Base-by-base conservation (phyloP, 2,329 filamentous ascomycete species). In the Knufia fluminis region DNA sequence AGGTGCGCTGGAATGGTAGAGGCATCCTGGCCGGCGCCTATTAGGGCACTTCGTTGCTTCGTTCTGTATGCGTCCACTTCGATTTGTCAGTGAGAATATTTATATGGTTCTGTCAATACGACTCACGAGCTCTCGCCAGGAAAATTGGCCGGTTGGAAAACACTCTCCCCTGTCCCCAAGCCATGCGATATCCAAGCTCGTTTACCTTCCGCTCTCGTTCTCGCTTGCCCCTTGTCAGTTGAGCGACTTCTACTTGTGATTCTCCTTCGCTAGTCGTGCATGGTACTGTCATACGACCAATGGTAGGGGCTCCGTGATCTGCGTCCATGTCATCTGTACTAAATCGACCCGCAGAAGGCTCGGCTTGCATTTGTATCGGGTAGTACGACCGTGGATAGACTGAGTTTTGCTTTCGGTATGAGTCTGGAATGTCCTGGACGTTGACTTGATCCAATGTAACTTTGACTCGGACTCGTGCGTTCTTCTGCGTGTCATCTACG, bases 391-490 rank as follows among this genome's bases (percentile, higher is more conserved):
- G 84, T 7, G 90, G 91, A 61, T 83, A 97, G 1, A 97, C 90
- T 8, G 86, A 88, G 60, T 91, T 91, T 49, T 79, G 81, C 69
- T 89, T 89, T 57, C 91, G 86, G 71, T 95, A 96, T 14, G 87
- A 92, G 66, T 97, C 91, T 1, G 91, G 91, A 62, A 97, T 94
- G 68, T 97, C 91, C 61, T 90, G 85, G 71, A 92, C 94, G 64
- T 96, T 85, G 59, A 96, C 89, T 39, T 83, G 82, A 62, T 96
- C 88, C n/a, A 98, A 80, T 55, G 86, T 92, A 46, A 96, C 90
- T 54, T 90, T 85, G 40, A 97, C 90, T 14, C 91, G 83, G 1
- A 96, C 82, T 36, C 89, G 80, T 45, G 80, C 83, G 46, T 84
- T 85, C 31, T 87, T 83, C 54, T 89, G 85, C 46, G 80, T 82